Conservation (phyloP, 2,329 filamentous ascomycete genomes). For the Penicillium crustosum region DNA sequence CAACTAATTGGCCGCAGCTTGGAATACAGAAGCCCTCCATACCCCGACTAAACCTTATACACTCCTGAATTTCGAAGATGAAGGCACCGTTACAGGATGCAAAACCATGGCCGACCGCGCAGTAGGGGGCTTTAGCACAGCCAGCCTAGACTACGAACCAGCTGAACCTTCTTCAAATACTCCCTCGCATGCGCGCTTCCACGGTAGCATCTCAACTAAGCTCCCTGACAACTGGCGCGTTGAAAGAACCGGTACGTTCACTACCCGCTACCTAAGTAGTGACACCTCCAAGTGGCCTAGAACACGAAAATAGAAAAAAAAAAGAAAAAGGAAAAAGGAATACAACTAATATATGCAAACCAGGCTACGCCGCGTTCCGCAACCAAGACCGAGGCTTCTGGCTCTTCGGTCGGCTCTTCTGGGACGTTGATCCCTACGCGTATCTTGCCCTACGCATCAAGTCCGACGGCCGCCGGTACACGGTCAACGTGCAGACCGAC, state of each 20-base stretch:
- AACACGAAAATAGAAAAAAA: background rate
- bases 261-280: background rate
- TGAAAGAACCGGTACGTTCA: constrained; percentile 40
- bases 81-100: constrained; percentile 35
- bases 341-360: constrained; percentile 29
- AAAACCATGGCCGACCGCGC: constrained; percentile 85
- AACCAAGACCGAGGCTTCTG: constrained; percentile 75
- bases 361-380: constrained; percentile 87
- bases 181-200: constrained; percentile 73
- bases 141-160: constrained; percentile 66
- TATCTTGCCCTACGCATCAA: constrained; percentile 87
- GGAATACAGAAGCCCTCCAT: constrained; percentile 41
- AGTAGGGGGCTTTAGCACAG: constrained; percentile 81
- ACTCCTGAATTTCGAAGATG: constrained; percentile 45
- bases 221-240: constrained; percentile 65
- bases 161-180: constrained; percentile 42
- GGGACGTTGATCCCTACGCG: constrained; percentile 85
- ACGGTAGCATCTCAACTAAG: constrained; percentile 82
- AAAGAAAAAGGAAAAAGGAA: background rate
- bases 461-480: constrained; percentile 87
- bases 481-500: constrained; percentile 94
- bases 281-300: background rate
- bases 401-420: constrained; percentile 80
- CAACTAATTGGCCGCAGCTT: constrained; percentile 32
- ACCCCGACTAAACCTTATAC: constrained; percentile 42